A percentile compares a stretch with the other conserved stretches of the same genome.
Conservation (phyloP, 441 rosid species). For the Aleurites moluccanus region DNA sequence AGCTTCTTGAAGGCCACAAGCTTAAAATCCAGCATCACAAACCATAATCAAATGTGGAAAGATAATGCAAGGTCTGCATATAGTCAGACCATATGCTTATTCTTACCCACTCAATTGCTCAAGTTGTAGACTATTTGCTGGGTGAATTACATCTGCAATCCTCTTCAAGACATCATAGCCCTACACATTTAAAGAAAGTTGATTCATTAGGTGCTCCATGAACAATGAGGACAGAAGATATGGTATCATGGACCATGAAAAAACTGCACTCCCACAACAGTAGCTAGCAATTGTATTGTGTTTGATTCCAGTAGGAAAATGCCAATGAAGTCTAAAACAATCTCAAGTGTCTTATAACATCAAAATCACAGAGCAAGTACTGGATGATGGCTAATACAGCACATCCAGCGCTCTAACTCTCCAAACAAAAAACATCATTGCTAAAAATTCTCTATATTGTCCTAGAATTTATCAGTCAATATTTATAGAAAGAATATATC, state of each 20-base stretch:
- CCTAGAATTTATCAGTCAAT: not conserved
- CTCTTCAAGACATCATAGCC: constrained; percentile 85
- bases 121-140: constrained; percentile 47
- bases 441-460: constrained; percentile 1
- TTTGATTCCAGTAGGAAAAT: not conserved
- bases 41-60: not conserved
- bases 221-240: constrained; percentile 6
- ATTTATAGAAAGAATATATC: not conserved
- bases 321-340: not conserved
- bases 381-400: not conserved
- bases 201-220: not conserved
- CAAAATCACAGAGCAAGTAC: not conserved
- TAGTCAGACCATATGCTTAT: not conserved
- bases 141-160: constrained; percentile 59
- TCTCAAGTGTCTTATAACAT: not conserved
- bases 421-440: not conserved
- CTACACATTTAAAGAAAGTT: constrained; percentile 37
- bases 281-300: not conserved
- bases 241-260: constrained; percentile 4
- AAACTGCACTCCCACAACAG: not conserved
- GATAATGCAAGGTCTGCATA: not conserved
- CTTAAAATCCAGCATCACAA: not conserved
- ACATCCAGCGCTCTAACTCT: not conserved
- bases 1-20: not conserved
- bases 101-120: constrained; percentile 85